phyloP scores from a whole-genome alignment of 768 basidiomycete species.

The Infundibulicybe gibba region DNA sequence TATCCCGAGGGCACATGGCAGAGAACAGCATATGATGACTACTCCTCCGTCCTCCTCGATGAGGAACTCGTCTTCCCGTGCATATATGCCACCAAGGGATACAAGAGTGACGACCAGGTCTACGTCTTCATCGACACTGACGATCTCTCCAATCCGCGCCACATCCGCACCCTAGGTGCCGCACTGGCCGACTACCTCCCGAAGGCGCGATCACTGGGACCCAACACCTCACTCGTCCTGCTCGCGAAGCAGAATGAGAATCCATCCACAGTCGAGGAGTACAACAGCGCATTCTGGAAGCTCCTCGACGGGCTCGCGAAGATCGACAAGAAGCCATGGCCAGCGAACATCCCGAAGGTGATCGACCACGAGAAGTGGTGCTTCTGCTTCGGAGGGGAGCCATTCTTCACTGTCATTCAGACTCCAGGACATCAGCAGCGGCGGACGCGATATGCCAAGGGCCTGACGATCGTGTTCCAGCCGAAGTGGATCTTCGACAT shows the following conservation, averaged over 20 bases:
- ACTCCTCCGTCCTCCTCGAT: constrained; percentile 12
- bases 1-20: constrained; percentile 17
- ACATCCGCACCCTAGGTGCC: constrained; percentile 12
- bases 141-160: constrained; percentile 14
- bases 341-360: constrained; percentile 8
- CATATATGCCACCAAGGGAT: constrained; percentile 18
- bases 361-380: constrained; percentile 15
- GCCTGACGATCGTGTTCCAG: constrained; percentile 16
- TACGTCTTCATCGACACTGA: constrained; percentile 16
- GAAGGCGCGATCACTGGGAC: constrained; percentile 12
- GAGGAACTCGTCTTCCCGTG: constrained; percentile 17
- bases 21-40: constrained; percentile 13
- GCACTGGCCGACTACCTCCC: constrained; percentile 14
- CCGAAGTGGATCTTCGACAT: constrained; percentile 21
- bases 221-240: constrained; percentile 17
- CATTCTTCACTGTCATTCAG: constrained; percentile 16
- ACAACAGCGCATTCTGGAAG: constrained; percentile 15
- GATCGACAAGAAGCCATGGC: constrained; percentile 14
- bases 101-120: constrained; percentile 15
- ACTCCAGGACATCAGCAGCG: constrained; percentile 14
- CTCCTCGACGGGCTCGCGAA: constrained; percentile 15
- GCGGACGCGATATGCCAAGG: constrained; percentile 14
- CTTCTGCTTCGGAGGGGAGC: constrained; percentile 19
- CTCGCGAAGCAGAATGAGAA: constrained; percentile 13
- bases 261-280: constrained; percentile 13